Conservation (phyloP, 257 asterid genomes). For the Nicotiana tabacum region DNA sequence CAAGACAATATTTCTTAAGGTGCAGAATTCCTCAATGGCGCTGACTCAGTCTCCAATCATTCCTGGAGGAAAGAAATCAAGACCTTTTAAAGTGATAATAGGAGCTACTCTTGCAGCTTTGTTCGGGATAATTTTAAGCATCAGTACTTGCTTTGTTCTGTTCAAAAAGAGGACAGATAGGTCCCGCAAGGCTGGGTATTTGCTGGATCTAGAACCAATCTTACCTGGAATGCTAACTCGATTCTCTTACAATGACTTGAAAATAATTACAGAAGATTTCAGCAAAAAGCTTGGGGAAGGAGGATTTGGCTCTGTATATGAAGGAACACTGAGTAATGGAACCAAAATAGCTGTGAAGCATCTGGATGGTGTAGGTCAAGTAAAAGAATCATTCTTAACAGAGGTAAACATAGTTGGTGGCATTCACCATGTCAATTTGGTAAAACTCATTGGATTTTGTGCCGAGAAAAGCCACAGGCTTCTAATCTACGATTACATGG, state of each 20-base stretch:
- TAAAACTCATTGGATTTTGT: conserved; percentile 17
- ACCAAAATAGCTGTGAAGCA: conserved; percentile 19
- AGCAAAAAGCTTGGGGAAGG: conserved; percentile 19
- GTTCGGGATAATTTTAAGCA: no score
- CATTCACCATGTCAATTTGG: conserved; percentile 22
- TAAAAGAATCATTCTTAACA: conserved; percentile 11
- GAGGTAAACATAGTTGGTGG: conserved; percentile 21
- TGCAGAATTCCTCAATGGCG: background rate
- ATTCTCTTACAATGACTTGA: conserved; percentile 7
- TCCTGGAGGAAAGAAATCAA: no score
- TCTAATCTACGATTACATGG: conserved; percentile 21
- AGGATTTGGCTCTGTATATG: conserved; percentile 21
- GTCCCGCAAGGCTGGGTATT: no score
- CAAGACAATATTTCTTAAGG: background rate
- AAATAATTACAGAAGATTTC: conserved; percentile 12
- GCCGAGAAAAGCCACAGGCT: conserved; percentile 16
- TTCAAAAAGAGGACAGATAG: no score
- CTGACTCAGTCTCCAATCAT: no score
- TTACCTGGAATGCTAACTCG: conserved; percentile 5
- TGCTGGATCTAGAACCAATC: no score
- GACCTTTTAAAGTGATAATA: no score
- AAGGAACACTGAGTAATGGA: conserved; percentile 11
- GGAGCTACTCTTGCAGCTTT: no score
- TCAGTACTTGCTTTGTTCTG: no score
- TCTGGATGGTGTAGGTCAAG: background rate